Evolutionary conservation across 139 green algal genomes (phyloP).

Genomic region (Micractinium sp.): DNA sequence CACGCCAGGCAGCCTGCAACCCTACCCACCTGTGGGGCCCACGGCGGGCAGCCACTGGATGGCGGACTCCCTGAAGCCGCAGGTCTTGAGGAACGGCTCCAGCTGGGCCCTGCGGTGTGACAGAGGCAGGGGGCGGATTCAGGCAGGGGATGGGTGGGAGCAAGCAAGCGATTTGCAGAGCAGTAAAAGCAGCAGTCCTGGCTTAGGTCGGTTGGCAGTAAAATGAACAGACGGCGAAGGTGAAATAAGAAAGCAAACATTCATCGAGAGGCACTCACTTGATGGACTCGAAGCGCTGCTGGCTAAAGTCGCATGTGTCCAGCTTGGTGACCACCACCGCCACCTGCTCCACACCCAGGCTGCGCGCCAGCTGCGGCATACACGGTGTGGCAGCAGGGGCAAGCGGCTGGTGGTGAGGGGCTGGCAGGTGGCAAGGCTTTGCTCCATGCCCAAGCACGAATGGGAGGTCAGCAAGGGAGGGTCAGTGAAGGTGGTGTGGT

Average conservation of each 20-base stretch:
- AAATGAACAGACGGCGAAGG: neutral
- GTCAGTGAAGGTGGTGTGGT: no score
- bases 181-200: no score
- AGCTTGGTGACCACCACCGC: constrained; percentile 93
- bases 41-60: constrained; percentile 89
- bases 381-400: neutral
- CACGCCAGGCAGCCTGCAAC: no score
- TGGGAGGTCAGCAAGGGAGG: no score
- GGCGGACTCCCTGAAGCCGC: constrained; percentile 75
- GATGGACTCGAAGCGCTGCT: constrained; percentile 85
- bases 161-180: no score
- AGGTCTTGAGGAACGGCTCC: constrained; percentile 81
- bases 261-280: constrained; percentile 6
- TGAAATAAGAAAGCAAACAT: neutral
- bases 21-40: constrained; percentile 47
- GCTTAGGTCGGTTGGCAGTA: no score
- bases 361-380: constrained; percentile 78
- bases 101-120: constrained; percentile 50
- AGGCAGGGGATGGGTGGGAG: neutral
- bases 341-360: constrained; percentile 90
- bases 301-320: constrained; percentile 76
- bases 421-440: no score
- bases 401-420: neutral
- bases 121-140: neutral
- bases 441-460: no score